These are phyloP conservation scores for Talaromyces sp. DNA, from an alignment of 2,329 filamentous ascomycete genomes.

Conservation along the genomic window DNA sequence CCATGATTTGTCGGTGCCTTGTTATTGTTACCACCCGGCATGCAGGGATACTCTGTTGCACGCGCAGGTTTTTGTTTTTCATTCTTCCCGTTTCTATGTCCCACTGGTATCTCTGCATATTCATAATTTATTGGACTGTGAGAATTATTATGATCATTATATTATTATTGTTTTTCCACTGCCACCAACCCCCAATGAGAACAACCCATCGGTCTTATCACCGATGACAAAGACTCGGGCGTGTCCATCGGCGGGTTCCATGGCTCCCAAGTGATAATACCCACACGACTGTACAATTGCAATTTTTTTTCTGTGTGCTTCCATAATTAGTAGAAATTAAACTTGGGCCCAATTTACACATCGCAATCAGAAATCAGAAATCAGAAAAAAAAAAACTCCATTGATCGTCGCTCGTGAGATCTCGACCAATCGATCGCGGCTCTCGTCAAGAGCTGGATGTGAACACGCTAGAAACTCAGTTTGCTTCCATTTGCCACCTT, in stretches of 20 bases:
- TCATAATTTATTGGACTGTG: no score
- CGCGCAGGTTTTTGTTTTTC: constrained; percentile 18
- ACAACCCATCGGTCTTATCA: no score
- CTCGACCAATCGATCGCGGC: constrained; percentile 1
- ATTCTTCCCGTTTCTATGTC: constrained; percentile 27
- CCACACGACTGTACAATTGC: constrained; percentile 5
- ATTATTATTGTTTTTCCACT: no score
- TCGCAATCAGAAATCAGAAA: background rate
- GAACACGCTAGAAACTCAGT: constrained; percentile 13
- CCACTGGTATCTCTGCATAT: constrained; percentile 12
- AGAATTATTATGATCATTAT: no score
- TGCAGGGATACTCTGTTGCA: constrained; percentile 34
- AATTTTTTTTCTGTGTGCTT: background rate
- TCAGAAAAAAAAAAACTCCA: background rate
- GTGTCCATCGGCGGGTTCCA: constrained; percentile 5
- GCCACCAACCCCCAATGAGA: no score
- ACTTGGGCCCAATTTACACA: background rate
- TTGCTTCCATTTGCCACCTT: constrained; percentile 7
- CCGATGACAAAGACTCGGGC: background rate
- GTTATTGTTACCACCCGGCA: constrained; percentile 28
- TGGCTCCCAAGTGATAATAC: constrained; percentile 19
- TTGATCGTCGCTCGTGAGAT: constrained; percentile 7
- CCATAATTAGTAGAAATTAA: background rate
- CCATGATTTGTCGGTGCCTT: constrained; percentile 22
- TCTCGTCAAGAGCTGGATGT: constrained; percentile 1